phyloP scores from a whole-genome alignment of 2,329 filamentous ascomycete genomes.

The Beauveria brongniartii region DNA sequence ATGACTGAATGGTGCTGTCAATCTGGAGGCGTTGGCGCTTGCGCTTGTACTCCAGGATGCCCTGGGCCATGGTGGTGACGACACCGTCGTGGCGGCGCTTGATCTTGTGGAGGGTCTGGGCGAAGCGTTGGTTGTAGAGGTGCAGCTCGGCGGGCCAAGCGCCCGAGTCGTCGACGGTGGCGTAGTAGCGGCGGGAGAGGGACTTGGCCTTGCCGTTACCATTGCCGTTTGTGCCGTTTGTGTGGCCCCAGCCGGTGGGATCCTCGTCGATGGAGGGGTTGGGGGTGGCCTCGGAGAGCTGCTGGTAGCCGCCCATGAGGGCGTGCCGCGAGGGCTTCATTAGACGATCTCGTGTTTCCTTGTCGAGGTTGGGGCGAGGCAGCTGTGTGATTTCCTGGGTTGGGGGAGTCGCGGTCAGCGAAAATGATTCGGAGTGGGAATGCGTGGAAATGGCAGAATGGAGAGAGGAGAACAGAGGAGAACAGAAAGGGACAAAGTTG shows the following conservation, averaged over 20 bases:
- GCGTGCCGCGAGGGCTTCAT: slow-evolving; percentile 52
- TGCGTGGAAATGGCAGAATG: no score
- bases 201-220: slow-evolving; percentile 40
- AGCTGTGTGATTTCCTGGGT: slow-evolving; percentile 82
- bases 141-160: slow-evolving; percentile 93
- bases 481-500: background rate
- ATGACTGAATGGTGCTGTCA: slow-evolving; percentile 92
- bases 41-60: slow-evolving; percentile 96
- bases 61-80: slow-evolving; percentile 95
- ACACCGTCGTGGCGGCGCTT: slow-evolving; percentile 95
- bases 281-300: slow-evolving; percentile 73
- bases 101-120: slow-evolving; percentile 82
- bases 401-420: slow-evolving; percentile 9
- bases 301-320: slow-evolving; percentile 48
- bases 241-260: slow-evolving; percentile 53
- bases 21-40: slow-evolving; percentile 96
- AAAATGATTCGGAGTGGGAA: background rate
- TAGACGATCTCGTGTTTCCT: slow-evolving; percentile 72
- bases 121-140: slow-evolving; percentile 88
- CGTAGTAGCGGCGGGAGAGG: slow-evolving; percentile 64
- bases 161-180: slow-evolving; percentile 76
- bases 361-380: slow-evolving; percentile 65
- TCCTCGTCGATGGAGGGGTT: slow-evolving; percentile 87
- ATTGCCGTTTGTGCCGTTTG: slow-evolving; percentile 35
- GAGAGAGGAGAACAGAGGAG: background rate